A percentile compares a stretch with the other conserved stretches of the same genome.
Evolutionary conservation across 116 monocot genomes (phyloP).

Genomic region (Iris pallida): DNA sequence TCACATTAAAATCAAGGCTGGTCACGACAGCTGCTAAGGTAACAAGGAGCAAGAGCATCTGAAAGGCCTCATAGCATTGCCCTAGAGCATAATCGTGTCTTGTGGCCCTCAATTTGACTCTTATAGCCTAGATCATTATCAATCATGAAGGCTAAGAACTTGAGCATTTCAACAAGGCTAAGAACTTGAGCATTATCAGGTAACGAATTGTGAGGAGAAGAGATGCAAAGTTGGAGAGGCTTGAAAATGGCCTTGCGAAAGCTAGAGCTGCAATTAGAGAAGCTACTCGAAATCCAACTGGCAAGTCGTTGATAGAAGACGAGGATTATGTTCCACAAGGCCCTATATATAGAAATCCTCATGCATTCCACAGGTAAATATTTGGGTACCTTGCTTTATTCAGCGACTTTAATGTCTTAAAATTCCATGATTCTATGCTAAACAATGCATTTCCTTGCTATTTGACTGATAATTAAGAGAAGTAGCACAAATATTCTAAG

Average conservation of each 20-base stretch:
- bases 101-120: too few relatives aligned
- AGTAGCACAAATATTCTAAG: neutral
- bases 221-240: constrained; percentile 40
- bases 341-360: constrained; percentile 58
- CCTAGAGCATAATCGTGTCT: too few relatives aligned
- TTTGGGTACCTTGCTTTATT: neutral
- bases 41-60: too few relatives aligned
- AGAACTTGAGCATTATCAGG: too few relatives aligned
- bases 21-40: too few relatives aligned
- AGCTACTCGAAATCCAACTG: constrained; percentile 26
- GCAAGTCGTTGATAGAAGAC: constrained; percentile 16
- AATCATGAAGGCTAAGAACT: too few relatives aligned
- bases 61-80: too few relatives aligned
- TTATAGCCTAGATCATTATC: too few relatives aligned
- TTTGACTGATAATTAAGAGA: neutral
- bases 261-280: constrained; percentile 53
- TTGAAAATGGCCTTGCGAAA: constrained; percentile 52
- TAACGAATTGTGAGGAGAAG: constrained; percentile 17
- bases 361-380: constrained; percentile 60
- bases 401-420: neutral
- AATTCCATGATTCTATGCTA: neutral
- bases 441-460: neutral
- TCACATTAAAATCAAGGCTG: too few relatives aligned
- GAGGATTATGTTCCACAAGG: constrained; percentile 61
- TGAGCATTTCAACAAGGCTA: too few relatives aligned